These are phyloP conservation scores for Nothophoma quercina DNA, from an alignment of 2,329 filamentous ascomycete genomes.

Conservation along the genomic window DNA sequence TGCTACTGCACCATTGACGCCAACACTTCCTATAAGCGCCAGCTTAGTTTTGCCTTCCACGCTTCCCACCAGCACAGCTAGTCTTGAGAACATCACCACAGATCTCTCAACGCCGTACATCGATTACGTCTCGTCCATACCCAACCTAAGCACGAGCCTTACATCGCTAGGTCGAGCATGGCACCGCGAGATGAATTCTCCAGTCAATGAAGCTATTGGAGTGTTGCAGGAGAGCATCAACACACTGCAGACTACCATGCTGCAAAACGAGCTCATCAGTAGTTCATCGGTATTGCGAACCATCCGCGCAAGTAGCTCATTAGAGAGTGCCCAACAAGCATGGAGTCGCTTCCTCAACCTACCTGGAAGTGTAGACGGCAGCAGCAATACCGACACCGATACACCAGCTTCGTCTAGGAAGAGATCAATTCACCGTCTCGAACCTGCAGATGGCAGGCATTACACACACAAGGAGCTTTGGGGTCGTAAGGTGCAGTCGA, in stretches of 20 bases:
- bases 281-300: constrained; percentile 43
- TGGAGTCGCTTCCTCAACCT: constrained; percentile 45
- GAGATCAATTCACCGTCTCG: constrained; percentile 13
- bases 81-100: constrained; percentile 23
- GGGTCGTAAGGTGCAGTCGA: constrained; percentile 20
- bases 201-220: constrained; percentile 42
- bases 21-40: constrained; percentile 27
- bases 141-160: constrained; percentile 38
- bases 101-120: constrained; percentile 35
- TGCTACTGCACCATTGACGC: constrained; percentile 15
- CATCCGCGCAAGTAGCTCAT: constrained; percentile 42
- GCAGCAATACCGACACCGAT: neutral
- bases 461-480: constrained; percentile 44
- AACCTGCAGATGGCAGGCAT: constrained; percentile 19
- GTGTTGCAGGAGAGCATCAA: constrained; percentile 40
- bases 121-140: constrained; percentile 41
- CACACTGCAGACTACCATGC: constrained; percentile 39
- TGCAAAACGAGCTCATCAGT: constrained; percentile 34
- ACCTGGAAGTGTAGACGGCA: constrained; percentile 26
- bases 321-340: constrained; percentile 42
- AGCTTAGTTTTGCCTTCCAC: constrained; percentile 21
- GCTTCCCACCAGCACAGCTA: constrained; percentile 21
- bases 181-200: constrained; percentile 49
- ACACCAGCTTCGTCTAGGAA: neutral
- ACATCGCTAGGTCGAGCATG: constrained; percentile 43